phyloP scores from a whole-genome alignment of 2,329 filamentous ascomycete genomes.

The Aspergillaceae sp. region DNA sequence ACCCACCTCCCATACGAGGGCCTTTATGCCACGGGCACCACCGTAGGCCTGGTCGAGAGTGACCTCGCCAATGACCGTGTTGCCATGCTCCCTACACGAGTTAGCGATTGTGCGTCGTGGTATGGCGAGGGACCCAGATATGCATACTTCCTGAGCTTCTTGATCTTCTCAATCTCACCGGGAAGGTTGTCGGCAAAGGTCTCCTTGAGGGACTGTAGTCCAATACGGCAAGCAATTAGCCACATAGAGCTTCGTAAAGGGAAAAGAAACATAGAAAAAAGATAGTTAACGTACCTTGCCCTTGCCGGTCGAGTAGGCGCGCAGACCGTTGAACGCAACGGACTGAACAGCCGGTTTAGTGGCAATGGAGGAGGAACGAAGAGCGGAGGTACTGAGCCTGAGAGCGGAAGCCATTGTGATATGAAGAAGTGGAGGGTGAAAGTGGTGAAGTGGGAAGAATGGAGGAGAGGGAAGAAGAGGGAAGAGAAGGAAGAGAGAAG shows the following conservation, averaged over 20 bases:
- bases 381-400: constrained; percentile 69
- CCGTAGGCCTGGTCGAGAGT: constrained; percentile 99
- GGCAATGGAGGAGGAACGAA: constrained; percentile 65
- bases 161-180: constrained; percentile 97
- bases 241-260: constrained; percentile 3
- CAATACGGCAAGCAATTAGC: constrained; percentile 17
- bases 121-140: not conserved
- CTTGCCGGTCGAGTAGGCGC: constrained; percentile 85
- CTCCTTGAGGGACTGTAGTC: constrained; percentile 80
- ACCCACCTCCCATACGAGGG: constrained; percentile 83
- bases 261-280: constrained; percentile 2
- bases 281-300: constrained; percentile 57
- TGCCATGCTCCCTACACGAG: constrained; percentile 70
- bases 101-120: constrained; percentile 10
- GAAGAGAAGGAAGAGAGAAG: constrained; percentile 22
- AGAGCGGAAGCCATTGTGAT: constrained; percentile 72
- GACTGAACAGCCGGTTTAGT: constrained; percentile 60
- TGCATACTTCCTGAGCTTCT: constrained; percentile 88
- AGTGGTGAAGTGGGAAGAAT: constrained; percentile 22
- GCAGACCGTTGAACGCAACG: constrained; percentile 69
- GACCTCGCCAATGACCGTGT: constrained; percentile 93
- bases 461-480: constrained; percentile 26
- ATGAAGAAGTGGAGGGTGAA: constrained; percentile 23
- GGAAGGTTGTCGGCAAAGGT: constrained; percentile 94
- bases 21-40: constrained; percentile 98